Percentiles rank a stretch among this genome's conserved stretches.
Conservation (phyloP, 2,329 filamentous ascomycete species). For the Aspergillus ibericus region DNA sequence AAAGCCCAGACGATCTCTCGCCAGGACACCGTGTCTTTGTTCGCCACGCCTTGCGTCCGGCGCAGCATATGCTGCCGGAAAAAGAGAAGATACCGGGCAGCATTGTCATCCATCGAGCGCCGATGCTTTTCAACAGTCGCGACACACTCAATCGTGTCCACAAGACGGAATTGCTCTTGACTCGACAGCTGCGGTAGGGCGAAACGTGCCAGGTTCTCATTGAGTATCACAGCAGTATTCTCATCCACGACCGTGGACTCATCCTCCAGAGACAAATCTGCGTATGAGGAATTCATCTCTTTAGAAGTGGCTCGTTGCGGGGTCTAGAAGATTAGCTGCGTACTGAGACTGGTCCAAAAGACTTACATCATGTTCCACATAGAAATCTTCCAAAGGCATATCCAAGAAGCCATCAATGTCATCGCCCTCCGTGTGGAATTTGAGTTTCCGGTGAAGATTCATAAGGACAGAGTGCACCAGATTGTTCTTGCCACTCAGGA, state of each 20-base stretch:
- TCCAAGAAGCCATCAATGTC: conserved; percentile 75
- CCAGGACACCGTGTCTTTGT: conserved; percentile 62
- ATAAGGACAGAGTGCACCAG: conserved; percentile 73
- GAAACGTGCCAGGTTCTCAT: conserved; percentile 72
- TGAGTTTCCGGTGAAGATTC: conserved; percentile 71
- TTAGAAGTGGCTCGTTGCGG: conserved; percentile 47
- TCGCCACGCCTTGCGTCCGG: conserved; percentile 60
- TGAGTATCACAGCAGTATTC: conserved; percentile 67
- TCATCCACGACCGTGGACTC: conserved; percentile 69
- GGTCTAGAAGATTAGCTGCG: conserved; percentile 30
- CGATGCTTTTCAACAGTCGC: conserved; percentile 83
- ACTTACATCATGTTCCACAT: conserved; percentile 47
- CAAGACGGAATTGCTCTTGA: conserved; percentile 81
- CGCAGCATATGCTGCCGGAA: conserved; percentile 78
- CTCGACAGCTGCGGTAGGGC: conserved; percentile 78
- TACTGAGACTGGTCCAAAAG: neutral
- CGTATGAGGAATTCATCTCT: conserved; percentile 53
- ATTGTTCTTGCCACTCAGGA: conserved; percentile 72
- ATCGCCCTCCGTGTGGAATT: conserved; percentile 81
- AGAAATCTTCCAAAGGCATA: conserved; percentile 52
- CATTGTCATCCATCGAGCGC: conserved; percentile 86
- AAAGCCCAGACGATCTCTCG: conserved; percentile 50
- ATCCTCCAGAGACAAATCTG: conserved; percentile 51
- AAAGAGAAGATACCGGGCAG: conserved; percentile 81
- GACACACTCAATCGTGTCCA: conserved; percentile 80